Evolutionary conservation across 257 asterid genomes (phyloP).

Genomic region (Parsonsia alboflavescens): DNA sequence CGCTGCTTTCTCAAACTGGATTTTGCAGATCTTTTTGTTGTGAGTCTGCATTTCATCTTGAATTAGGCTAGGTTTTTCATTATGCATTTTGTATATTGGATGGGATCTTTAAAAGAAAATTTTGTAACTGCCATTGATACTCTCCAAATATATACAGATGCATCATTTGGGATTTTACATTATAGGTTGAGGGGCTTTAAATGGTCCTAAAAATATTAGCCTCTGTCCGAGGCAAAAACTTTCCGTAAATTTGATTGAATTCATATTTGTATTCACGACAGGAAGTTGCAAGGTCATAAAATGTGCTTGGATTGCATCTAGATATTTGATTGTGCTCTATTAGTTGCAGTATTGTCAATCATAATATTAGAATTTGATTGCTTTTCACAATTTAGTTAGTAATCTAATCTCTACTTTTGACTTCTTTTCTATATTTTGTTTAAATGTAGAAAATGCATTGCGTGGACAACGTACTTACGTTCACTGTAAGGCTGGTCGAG

Average conservation of each 20-base stretch:
- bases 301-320: not conserved
- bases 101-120: not conserved
- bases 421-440: not conserved
- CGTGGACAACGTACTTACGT: conserved; percentile 36
- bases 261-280: not conserved
- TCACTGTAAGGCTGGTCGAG: conserved; percentile 54
- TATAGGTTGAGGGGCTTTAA: not conserved
- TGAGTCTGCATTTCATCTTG: not conserved
- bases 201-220: not conserved
- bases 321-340: not conserved
- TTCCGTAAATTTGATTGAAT: not conserved
- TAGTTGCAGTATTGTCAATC: not conserved
- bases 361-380: not conserved
- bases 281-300: not conserved
- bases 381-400: not conserved
- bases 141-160: not conserved
- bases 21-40: not conserved
- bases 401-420: not conserved
- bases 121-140: not conserved
- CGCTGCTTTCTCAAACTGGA: not conserved
- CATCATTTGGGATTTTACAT: not conserved
- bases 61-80: not conserved
- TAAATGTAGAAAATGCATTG: conserved; percentile 31
- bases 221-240: not conserved
- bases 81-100: not conserved